These are phyloP conservation scores for Biscutella auriculata DNA, from an alignment of 441 rosid genomes.

Conservation along the genomic window DNA sequence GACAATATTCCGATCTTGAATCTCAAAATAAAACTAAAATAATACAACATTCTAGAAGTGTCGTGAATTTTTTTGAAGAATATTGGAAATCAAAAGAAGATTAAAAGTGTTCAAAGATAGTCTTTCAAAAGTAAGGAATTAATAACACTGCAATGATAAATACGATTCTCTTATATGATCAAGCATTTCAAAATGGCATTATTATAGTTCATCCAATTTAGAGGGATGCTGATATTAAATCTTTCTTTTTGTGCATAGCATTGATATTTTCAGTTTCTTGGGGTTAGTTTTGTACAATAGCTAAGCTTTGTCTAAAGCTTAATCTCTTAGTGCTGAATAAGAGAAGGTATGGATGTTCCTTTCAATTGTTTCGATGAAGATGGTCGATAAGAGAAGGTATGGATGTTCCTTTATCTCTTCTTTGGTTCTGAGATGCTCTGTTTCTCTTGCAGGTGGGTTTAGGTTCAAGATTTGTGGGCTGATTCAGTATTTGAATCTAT, in stretches of 20 bases:
- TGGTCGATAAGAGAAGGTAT: no score
- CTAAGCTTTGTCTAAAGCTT: no score
- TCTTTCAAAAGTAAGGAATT: background rate
- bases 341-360: no score
- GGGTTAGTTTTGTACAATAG: no score
- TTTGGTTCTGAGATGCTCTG: background rate
- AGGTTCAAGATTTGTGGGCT: conserved; percentile 58
- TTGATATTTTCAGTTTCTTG: no score
- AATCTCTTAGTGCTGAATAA: no score
- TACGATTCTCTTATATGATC: conserved; percentile 7
- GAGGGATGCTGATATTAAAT: no score
- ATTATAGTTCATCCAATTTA: no score
- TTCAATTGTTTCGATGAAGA: no score
- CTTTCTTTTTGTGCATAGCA: no score
- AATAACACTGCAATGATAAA: no score
- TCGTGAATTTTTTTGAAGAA: background rate
- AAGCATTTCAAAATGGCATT: background rate
- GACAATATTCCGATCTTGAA: conserved; percentile 7
- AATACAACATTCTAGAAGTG: background rate
- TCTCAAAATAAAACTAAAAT: conserved; percentile 1
- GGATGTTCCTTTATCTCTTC: no score
- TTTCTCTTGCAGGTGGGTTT: conserved; percentile 42
- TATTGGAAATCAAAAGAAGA: conserved; percentile 10
- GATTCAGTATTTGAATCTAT: conserved; percentile 65
- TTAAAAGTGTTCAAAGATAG: conserved; percentile 21